A percentile compares a stretch with the other conserved stretches of the same genome.
Conservation (phyloP, 208 protist genomes). For the Wallacemonas collosoma region DNA sequence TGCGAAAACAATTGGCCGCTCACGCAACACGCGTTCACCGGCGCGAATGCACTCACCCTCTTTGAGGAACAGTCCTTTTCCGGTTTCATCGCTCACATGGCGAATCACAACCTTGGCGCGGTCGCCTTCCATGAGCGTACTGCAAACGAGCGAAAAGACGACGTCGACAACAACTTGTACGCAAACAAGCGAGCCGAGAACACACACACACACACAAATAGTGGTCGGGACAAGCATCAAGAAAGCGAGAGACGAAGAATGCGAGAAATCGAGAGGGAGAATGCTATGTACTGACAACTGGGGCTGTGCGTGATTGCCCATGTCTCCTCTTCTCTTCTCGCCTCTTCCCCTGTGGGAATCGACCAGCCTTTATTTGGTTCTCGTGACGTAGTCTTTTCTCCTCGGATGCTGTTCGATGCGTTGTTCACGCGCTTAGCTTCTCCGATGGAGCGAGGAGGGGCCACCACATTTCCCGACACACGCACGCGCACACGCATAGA, state of each 20-base stretch:
- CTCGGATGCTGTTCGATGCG: too few species aligned
- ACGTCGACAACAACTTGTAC: too few species aligned
- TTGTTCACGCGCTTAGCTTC: too few species aligned
- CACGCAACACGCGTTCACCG: conserved; percentile 36
- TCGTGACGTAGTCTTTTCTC: too few species aligned
- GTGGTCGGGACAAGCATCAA: background rate
- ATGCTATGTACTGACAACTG: background rate
- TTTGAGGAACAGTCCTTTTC: conserved; percentile 31
- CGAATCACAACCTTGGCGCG: conserved; percentile 17
- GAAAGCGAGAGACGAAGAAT: conserved; percentile 2
- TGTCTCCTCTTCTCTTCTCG: too few species aligned
- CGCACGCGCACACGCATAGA: too few species aligned
- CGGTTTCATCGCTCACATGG: conserved; percentile 29
- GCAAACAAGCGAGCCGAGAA: background rate
- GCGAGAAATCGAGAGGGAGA: conserved; percentile 4
- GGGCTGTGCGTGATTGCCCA: too few species aligned
- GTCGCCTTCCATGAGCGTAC: background rate
- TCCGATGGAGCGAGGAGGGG: too few species aligned
- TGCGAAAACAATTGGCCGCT: conserved; percentile 38
- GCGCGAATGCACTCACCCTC: background rate
- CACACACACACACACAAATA: background rate
- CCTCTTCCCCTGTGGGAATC: too few species aligned
- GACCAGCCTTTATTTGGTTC: too few species aligned
- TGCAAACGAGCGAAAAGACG: too few species aligned
- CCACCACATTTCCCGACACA: too few species aligned